These are phyloP conservation scores for Capronia epimyces DNA, from an alignment of 2,329 filamentous ascomycete genomes.

Conservation along the genomic window DNA sequence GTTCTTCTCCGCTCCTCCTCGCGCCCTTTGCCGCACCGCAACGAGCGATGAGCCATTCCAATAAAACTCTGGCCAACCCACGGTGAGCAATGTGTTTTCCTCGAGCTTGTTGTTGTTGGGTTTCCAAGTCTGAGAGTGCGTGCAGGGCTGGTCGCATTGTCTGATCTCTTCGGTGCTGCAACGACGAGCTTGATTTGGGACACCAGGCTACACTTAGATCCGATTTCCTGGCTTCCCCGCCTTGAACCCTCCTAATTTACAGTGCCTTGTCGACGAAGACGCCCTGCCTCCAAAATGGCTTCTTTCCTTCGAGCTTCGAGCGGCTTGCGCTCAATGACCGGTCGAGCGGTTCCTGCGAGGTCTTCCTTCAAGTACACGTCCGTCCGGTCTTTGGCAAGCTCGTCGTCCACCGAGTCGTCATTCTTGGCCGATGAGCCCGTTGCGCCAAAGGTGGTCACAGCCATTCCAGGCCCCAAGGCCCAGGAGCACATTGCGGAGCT, in stretches of 20 bases:
- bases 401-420: constrained; percentile 36
- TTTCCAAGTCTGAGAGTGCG: too few species aligned
- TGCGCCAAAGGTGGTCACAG: constrained; percentile 50
- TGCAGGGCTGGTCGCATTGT: too few species aligned
- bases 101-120: too few species aligned
- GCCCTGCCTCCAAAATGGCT: constrained; percentile 9
- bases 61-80: neutral
- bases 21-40: neutral
- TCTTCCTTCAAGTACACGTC: constrained; percentile 9
- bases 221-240: neutral
- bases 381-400: constrained; percentile 17
- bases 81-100: too few species aligned
- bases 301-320: constrained; percentile 15
- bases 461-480: constrained; percentile 71
- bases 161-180: neutral
- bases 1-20: constrained; percentile 2
- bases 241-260: neutral
- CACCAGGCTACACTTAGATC: neutral
- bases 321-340: constrained; percentile 14
- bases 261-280: neutral
- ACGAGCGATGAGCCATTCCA: neutral
- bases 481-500: constrained; percentile 65
- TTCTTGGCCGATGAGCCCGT: constrained; percentile 57
- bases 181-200: neutral
- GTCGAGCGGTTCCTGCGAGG: constrained; percentile 9